phyloP scores from a whole-genome alignment of 768 basidiomycete genomes.

The Boletus sp. region DNA sequence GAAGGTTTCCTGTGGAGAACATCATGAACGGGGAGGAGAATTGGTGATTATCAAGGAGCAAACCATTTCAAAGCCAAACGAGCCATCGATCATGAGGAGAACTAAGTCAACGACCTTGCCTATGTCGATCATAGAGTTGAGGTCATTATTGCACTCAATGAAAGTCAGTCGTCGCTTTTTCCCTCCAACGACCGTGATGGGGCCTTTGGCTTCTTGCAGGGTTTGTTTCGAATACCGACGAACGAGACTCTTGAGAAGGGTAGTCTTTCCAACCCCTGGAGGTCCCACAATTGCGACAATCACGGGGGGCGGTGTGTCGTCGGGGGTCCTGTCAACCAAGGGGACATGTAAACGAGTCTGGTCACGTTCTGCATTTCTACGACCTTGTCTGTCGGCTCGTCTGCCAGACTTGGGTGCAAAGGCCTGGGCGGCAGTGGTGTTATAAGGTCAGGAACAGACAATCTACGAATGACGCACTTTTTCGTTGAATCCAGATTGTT shows the following conservation, averaged over 20 bases:
- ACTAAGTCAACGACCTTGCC: conserved; percentile 96
- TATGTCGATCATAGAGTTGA: conserved; percentile 98
- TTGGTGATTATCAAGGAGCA: conserved; percentile 16
- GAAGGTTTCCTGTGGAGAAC: conserved; percentile 80
- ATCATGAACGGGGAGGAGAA: background rate
- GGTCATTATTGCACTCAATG: conserved; percentile 95
- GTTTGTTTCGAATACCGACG: conserved; percentile 93
- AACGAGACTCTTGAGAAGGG: conserved; percentile 86
- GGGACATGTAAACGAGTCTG: conserved; percentile 96
- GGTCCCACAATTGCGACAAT: conserved; percentile 95
- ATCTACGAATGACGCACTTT: conserved; percentile 50
- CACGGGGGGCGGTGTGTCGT: conserved; percentile 87
- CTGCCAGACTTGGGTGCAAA: conserved; percentile 92
- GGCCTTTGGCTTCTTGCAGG: conserved; percentile 83
- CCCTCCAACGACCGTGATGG: conserved; percentile 91
- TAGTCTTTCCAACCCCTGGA: conserved; percentile 95
- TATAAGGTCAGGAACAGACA: background rate
- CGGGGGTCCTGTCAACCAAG: conserved; percentile 90
- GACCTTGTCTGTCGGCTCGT: conserved; percentile 82
- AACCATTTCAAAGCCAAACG: conserved; percentile 99
- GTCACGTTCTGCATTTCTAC: conserved; percentile 88
- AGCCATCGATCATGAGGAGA: conserved; percentile 95
- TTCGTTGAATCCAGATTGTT: conserved; percentile 81
- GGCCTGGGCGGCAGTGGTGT: conserved; percentile 42
- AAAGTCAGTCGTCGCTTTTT: conserved; percentile 94